phyloP scores from a whole-genome alignment of 805 yeast genomes.

The Saturnispora sanitii region DNA sequence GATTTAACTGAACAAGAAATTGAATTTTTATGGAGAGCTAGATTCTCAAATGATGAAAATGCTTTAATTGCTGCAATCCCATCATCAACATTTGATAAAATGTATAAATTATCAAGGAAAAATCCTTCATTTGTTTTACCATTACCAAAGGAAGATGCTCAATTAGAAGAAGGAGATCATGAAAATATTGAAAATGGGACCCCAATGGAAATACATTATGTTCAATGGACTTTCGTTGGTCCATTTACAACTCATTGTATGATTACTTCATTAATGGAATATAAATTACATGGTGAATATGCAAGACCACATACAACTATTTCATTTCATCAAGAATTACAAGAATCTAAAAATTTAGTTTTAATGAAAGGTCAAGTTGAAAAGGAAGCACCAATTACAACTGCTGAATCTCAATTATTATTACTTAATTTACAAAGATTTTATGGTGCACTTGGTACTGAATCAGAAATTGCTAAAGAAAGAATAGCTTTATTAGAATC shows the following conservation, averaged over 20 bases:
- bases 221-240: slow-evolving; percentile 90
- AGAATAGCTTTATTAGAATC: slow-evolving; percentile 50
- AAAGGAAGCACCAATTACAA: slow-evolving; percentile 51
- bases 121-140: slow-evolving; percentile 88
- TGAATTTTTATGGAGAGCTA: slow-evolving; percentile 80
- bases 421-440: slow-evolving; percentile 71
- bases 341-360: slow-evolving; percentile 47
- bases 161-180: slow-evolving; percentile 25
- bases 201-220: slow-evolving; percentile 71
- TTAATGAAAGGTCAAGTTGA: slow-evolving; percentile 85
- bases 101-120: slow-evolving; percentile 55
- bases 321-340: slow-evolving; percentile 74
- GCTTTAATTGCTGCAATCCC: slow-evolving; percentile 58
- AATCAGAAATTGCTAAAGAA: slow-evolving; percentile 32
- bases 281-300: slow-evolving; percentile 78
- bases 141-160: slow-evolving; percentile 53
- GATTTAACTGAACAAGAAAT: slow-evolving; percentile 52
- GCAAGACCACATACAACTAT: slow-evolving; percentile 94
- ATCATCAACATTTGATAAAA: slow-evolving; percentile 45
- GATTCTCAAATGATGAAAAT: slow-evolving; percentile 55
- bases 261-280: slow-evolving; percentile 86
- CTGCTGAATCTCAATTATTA: slow-evolving; percentile 71
- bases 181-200: slow-evolving; percentile 23
- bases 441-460: slow-evolving; percentile 56
- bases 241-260: slow-evolving; percentile 78